Percentiles rank a stretch among this genome's conserved stretches.
These are phyloP conservation scores for Paecilomyces sp. DNA, from an alignment of 2,329 filamentous ascomycete species.

Conservation along the genomic window DNA sequence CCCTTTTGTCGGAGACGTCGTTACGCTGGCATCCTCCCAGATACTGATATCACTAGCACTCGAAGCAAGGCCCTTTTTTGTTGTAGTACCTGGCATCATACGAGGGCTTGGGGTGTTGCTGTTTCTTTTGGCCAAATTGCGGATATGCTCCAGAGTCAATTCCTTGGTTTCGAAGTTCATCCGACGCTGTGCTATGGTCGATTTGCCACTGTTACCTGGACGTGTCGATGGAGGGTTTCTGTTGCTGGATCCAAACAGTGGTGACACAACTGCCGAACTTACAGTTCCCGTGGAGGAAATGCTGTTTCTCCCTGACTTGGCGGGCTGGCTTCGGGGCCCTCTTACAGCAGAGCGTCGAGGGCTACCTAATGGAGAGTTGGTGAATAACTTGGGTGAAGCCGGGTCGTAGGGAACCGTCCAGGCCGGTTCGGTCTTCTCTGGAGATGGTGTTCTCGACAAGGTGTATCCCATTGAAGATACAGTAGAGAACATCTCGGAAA, in stretches of 20 bases:
- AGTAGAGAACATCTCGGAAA: constrained; percentile 20
- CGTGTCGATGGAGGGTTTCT: constrained; percentile 1
- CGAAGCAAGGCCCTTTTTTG: constrained; percentile 7
- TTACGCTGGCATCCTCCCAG: constrained; percentile 26
- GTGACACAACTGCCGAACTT: constrained; percentile 2
- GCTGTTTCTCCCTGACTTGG: constrained; percentile 13
- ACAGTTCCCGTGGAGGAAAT: constrained; percentile 4
- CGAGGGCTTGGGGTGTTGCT: constrained; percentile 4
- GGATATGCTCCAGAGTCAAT: constrained; percentile 7
- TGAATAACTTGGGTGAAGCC: constrained; percentile 15
- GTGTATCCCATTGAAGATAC: constrained; percentile 8
- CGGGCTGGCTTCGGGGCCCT: constrained; percentile 25
- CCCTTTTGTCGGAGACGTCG: background rate
- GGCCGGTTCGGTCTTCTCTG: constrained; percentile 16
- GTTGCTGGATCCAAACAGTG: background rate
- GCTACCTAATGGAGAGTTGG: constrained; percentile 20
- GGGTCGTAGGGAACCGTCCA: constrained; percentile 18
- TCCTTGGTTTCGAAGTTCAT: constrained; percentile 14
- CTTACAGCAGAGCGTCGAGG: constrained; percentile 25
- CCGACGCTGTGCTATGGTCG: constrained; percentile 19
- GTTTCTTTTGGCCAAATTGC: constrained; percentile 3
- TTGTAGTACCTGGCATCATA: constrained; percentile 5
- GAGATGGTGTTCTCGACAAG: constrained; percentile 22
- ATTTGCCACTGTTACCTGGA: constrained; percentile 15
- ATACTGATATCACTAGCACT: constrained; percentile 23